Base-by-base conservation (phyloP, 2,329 filamentous ascomycete species). In the Cytospora piceicola region DNA sequence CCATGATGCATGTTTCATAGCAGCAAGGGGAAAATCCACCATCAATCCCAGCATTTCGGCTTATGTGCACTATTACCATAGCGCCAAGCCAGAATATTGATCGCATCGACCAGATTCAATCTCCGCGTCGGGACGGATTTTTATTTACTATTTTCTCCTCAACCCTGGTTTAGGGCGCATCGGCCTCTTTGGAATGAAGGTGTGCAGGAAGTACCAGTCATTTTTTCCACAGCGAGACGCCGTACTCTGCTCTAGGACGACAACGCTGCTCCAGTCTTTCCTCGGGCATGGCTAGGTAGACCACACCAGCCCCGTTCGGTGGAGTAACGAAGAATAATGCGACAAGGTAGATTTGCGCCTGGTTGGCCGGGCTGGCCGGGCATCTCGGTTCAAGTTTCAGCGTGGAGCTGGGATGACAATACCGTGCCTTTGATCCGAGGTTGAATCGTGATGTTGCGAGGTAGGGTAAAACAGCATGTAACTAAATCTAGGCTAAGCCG, bases 1-100 rank as follows among this genome's bases (percentile, higher is more conserved):
- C 51, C 57, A 51, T 59, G 32, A 55, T 67, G 61, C 61, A 64
- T 61, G 65, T 67, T 67, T 67, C 65, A 67, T 59, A 53, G 14
- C 65, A 61, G 54, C 61, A 57, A 17, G 17, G 27, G 46, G 24
- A 27, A 39, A 51, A 42, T 27, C 52, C 60, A 20, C 46, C 32
- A 46, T 29, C 49, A n/a, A 58, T 32, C 53, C 54, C 54, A 58
- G 46, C 46, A 51, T 51, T 39, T 52, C 59, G 34, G 53, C 46
- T 42, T 53, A 42, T 46, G n/a, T 42, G 6, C 39, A 17, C 15
- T 42, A 42, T 17, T 46, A 46, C 20, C 20, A n/a, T 63, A 57
- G 61, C 53, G 53, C 61, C 53, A 32, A 52, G 24, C 61, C 42
- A 63, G 39, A 39, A 29, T 39, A 56, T 39, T 5, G 39, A 52